phyloP scores from a whole-genome alignment of 768 basidiomycete species.

The Phanerochaete sordida region DNA sequence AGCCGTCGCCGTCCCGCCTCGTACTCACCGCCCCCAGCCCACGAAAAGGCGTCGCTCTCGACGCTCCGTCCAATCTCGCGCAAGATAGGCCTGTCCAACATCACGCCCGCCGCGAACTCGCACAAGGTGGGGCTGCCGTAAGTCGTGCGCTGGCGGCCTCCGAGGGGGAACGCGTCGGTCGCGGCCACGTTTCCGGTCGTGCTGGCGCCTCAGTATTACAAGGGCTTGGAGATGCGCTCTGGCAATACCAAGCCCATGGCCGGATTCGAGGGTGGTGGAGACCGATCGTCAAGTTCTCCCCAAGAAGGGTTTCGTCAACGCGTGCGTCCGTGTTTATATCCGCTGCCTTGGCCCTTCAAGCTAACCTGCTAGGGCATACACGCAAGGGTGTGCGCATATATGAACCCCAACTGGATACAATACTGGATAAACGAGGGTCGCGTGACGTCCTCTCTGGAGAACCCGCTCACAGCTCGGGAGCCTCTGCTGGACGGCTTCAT shows the following conservation, averaged over 20 bases:
- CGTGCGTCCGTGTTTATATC: slow-evolving; percentile 46
- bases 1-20: not conserved
- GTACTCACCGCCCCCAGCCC: not conserved
- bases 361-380: slow-evolving; percentile 45
- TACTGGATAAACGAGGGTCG: slow-evolving; percentile 88
- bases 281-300: slow-evolving; percentile 83
- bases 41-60: slow-evolving; percentile 33
- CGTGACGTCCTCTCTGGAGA: slow-evolving; percentile 68
- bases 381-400: slow-evolving; percentile 70
- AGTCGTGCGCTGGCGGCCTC: slow-evolving; percentile 1
- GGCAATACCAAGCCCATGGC: slow-evolving; percentile 78
- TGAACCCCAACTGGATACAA: slow-evolving; percentile 87
- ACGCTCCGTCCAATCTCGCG: slow-evolving; percentile 36
- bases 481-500: slow-evolving; percentile 84
- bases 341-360: not conserved
- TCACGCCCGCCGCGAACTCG: slow-evolving; percentile 68
- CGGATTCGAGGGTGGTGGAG: slow-evolving; percentile 97
- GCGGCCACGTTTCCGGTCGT: slow-evolving; percentile 88
- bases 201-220: slow-evolving; percentile 95
- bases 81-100: slow-evolving; percentile 60
- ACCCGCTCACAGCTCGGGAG: slow-evolving; percentile 85
- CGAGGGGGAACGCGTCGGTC: slow-evolving; percentile 91
- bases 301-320: slow-evolving; percentile 92
- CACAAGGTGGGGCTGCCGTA: slow-evolving; percentile 47
- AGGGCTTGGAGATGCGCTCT: slow-evolving; percentile 92